Conservation (phyloP, 257 asterid species). For the Verbascum thapsus region DNA sequence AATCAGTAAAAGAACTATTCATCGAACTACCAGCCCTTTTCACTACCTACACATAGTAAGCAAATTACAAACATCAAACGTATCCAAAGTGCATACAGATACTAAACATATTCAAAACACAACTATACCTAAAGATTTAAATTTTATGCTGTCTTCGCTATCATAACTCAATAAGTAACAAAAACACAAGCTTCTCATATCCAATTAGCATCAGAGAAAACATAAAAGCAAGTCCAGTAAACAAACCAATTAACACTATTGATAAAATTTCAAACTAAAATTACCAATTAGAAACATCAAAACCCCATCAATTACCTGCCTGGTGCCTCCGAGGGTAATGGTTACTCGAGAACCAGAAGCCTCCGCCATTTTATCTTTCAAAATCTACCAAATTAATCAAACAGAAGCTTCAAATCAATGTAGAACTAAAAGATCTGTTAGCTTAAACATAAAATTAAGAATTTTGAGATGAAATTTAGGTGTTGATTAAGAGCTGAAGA, state of each 20-base stretch:
- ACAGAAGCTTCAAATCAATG: conserved; percentile 11
- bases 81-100: conserved; percentile 2
- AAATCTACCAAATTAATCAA: conserved; percentile 24
- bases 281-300: neutral
- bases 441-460: conserved; percentile 12
- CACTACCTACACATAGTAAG: conserved; percentile 62
- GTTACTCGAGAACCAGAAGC: conserved; percentile 76
- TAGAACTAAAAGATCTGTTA: neutral
- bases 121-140: conserved; percentile 7
- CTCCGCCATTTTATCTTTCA: conserved; percentile 60
- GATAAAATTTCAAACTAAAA: neutral
- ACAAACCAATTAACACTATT: neutral
- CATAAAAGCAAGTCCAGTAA: neutral
- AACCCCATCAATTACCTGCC: conserved; percentile 55
- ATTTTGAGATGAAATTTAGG: conserved; percentile 10
- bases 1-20: conserved; percentile 37
- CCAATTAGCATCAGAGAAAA: too few species aligned
- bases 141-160: neutral
- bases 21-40: conserved; percentile 51
- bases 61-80: neutral
- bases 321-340: conserved; percentile 79
- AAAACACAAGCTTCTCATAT: neutral
- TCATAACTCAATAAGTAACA: conserved; percentile 4
- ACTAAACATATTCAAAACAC: neutral
- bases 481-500: conserved; percentile 8